Evolutionary conservation across 495 filamentous ascomycete genomes (phyloP).

Genomic region (Friedmanniomyces simplex): DNA sequence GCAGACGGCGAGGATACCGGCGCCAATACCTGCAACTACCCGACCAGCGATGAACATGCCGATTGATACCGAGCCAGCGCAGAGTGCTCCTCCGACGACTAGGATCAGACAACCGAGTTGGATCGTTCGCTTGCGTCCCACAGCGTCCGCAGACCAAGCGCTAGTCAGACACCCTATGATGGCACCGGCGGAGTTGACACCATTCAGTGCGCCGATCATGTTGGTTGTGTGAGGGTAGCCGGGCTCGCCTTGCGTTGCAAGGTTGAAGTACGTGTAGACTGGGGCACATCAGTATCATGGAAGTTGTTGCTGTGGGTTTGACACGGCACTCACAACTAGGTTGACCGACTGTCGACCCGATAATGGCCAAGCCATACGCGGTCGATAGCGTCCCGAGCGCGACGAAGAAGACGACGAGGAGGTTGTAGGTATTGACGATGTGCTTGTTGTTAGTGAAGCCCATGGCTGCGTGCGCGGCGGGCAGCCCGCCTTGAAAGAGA

Average conservation of each 20-base stretch:
- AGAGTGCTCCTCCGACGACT: conserved; percentile 38
- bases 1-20: conserved; percentile 38
- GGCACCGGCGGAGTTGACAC: conserved; percentile 18
- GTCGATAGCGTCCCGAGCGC: conserved; percentile 29
- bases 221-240: conserved; percentile 19
- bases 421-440: conserved; percentile 26
- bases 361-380: conserved; percentile 41
- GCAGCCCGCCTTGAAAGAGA: no score
- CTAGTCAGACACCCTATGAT: conserved; percentile 34
- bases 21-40: conserved; percentile 39
- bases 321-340: conserved; percentile 28
- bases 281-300: background rate
- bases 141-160: conserved; percentile 37
- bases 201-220: conserved; percentile 16
- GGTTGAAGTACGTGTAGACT: conserved; percentile 24
- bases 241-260: conserved; percentile 20
- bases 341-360: conserved; percentile 43
- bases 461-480: background rate
- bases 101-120: conserved; percentile 37
- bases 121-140: conserved; percentile 37
- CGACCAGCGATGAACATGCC: conserved; percentile 43
- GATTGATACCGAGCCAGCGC: conserved; percentile 33
- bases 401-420: conserved; percentile 27
- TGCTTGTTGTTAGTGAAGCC: conserved; percentile 4
- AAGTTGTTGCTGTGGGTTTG: background rate